Percentiles rank a stretch among this genome's conserved stretches.
These are phyloP conservation scores for Thielaviopsis populi DNA, from an alignment of 2,329 filamentous ascomycete genomes.

Conservation along the genomic window DNA sequence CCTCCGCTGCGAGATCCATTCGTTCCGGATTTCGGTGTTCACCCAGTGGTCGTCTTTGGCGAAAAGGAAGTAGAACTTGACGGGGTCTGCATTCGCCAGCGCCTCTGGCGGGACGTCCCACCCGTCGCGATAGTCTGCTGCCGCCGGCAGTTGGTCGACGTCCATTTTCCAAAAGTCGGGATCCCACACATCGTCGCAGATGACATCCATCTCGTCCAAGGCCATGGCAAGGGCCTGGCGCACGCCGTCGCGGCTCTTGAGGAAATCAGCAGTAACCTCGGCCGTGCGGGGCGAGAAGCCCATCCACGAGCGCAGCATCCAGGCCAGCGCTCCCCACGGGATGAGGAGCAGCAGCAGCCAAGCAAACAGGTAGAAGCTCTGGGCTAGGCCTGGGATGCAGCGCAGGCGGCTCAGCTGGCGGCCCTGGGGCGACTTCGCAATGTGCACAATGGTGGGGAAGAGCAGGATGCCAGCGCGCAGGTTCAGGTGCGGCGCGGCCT, in stretches of 20 bases:
- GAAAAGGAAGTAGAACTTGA: conserved; percentile 46
- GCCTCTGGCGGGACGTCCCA: conserved; percentile 10
- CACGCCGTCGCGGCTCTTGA: conserved; percentile 42
- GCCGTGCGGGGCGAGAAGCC: conserved; percentile 36
- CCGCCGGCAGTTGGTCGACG: conserved; percentile 8
- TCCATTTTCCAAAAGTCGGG: conserved; percentile 39
- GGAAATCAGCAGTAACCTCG: conserved; percentile 36
- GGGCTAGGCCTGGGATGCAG: conserved; percentile 27
- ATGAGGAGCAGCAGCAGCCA: conserved; percentile 29
- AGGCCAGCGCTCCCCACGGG: conserved; percentile 28
- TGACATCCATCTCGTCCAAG: conserved; percentile 43
- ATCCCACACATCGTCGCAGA: conserved; percentile 44
- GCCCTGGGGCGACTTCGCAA: conserved; percentile 48
- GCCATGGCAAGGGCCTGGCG: conserved; percentile 45
- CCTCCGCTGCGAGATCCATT: conserved; percentile 31
- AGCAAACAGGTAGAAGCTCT: conserved; percentile 29
- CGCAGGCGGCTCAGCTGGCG: conserved; percentile 30
- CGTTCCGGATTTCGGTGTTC: conserved; percentile 38
- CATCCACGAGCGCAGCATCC: conserved; percentile 30
- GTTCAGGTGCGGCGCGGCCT: conserved; percentile 25
- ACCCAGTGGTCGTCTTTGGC: conserved; percentile 49
- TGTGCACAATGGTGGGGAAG: conserved; percentile 61
- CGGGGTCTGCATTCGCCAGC: conserved; percentile 18
- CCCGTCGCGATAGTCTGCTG: conserved; percentile 1
- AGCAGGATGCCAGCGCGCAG: conserved; percentile 46